Percentiles rank a stretch among this genome's conserved stretches.
Conservation (phyloP, 2,329 filamentous ascomycete species). For the Fusarium camptoceras region DNA sequence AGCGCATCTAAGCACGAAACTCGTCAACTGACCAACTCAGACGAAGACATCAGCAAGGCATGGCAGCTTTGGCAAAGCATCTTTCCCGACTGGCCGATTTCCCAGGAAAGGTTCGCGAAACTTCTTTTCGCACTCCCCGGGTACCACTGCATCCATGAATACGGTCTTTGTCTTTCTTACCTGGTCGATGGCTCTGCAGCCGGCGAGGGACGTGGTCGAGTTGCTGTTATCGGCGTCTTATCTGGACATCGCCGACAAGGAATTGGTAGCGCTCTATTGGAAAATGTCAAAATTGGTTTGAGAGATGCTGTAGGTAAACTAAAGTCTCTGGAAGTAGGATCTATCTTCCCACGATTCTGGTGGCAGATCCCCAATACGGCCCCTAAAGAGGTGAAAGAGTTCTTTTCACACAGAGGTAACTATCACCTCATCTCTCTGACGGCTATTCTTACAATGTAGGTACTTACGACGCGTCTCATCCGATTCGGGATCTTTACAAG, state of each 20-base stretch:
- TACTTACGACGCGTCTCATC: background rate
- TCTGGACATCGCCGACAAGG: conserved; percentile 34
- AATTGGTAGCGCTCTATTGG: conserved; percentile 32
- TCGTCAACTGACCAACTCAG: conserved; percentile 13
- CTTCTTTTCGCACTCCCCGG: conserved; percentile 9
- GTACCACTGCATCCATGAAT: conserved; percentile 31
- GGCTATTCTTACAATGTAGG: background rate
- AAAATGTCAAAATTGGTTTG: conserved; percentile 8
- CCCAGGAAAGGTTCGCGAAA: conserved; percentile 3
- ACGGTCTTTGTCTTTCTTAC: conserved; percentile 38
- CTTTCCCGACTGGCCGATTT: conserved; percentile 40
- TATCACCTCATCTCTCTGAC: fast-evolving
- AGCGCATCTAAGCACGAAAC: conserved; percentile 13
- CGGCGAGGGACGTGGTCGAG: conserved; percentile 2
- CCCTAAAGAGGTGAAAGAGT: conserved; percentile 24
- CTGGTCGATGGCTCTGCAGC: background rate
- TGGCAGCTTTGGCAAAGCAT: conserved; percentile 40
- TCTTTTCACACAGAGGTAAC: conserved; percentile 35
- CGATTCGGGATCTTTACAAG: conserved; percentile 33
- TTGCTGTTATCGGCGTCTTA: conserved; percentile 38
- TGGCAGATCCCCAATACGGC: conserved; percentile 27
- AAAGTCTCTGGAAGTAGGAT: conserved; percentile 35
- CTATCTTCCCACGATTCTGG: conserved; percentile 40
- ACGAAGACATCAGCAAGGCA: conserved; percentile 31
- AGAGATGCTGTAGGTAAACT: background rate